A percentile compares a stretch with the other conserved stretches of the same genome.
Evolutionary conservation across 1,284 basidiomycete species (phyloP).

Genomic region (Apiotrichum montevideense): DNA sequence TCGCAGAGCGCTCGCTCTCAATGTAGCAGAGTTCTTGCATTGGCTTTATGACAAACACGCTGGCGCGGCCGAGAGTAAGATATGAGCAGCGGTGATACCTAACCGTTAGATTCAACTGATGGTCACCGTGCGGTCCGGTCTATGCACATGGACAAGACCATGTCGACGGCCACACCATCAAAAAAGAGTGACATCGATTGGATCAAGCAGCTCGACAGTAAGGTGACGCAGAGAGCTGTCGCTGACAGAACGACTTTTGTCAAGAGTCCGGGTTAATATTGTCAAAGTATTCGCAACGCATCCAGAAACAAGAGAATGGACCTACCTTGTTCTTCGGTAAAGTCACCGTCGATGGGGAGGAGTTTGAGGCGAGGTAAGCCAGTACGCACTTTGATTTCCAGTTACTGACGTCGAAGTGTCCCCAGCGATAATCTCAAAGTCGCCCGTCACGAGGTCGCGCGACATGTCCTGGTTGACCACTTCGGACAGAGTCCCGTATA

Average conservation of each 20-base stretch:
- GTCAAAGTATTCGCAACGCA: slow-evolving; percentile 12
- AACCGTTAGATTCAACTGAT: too few relatives aligned
- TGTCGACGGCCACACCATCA: too few relatives aligned
- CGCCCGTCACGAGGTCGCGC: slow-evolving; percentile 19
- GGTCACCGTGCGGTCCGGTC: too few relatives aligned
- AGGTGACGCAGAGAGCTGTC: too few relatives aligned
- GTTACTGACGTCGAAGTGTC: neutral
- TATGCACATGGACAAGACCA: too few relatives aligned
- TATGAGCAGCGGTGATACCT: too few relatives aligned
- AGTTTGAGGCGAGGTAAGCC: slow-evolving; percentile 9
- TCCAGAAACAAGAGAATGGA: neutral
- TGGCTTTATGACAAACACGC: too few relatives aligned
- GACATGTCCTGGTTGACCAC: slow-evolving; percentile 16
- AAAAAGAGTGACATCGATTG: slow-evolving; percentile 6
- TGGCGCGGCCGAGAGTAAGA: too few relatives aligned
- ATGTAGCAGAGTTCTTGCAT: too few relatives aligned
- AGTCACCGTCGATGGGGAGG: slow-evolving; percentile 15
- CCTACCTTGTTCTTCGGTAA: slow-evolving; percentile 12
- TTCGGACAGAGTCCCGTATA: slow-evolving; percentile 17
- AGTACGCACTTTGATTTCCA: neutral
- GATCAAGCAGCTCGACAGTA: slow-evolving; percentile 14
- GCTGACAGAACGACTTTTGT: slow-evolving; percentile 18
- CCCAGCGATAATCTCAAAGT: slow-evolving; percentile 5
- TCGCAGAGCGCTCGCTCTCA: too few relatives aligned
- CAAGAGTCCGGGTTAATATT: neutral